Base-by-base conservation (phyloP, 2,329 filamentous ascomycete species). In the Penicillium sp. region DNA sequence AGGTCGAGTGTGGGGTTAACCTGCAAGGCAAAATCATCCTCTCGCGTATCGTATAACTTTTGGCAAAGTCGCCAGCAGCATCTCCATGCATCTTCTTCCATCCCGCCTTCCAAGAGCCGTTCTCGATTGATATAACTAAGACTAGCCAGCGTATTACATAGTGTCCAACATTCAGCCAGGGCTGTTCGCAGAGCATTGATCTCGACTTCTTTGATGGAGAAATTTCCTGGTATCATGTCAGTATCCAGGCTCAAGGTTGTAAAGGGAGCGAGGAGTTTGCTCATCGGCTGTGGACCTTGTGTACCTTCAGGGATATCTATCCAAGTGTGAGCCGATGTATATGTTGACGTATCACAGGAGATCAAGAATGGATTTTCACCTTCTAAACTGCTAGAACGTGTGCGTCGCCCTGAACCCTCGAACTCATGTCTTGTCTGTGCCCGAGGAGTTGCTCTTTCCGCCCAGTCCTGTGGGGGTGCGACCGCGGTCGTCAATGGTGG, bases 21-120 rank as follows among this genome's bases (percentile, higher is more conserved):
- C 57, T 88, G 86, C 29, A 84, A 83, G 50, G 86, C 83, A 29
- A 85, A 79, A 51, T 87, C 82, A 60, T 92, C 87, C 53, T 93
- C 86, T 49, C 87, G 83, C 61, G 88, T 90, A 58, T 92, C 85
- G 69, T 97, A 97, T 3, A 97, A 82, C 55, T 89, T 88, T 70
- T 96, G 90, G 69, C 92, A 97, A 23, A 97, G 79, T 65, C 88
- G 89, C 93, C 92, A 97, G 75, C 92, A 97, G 58, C 89, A 89
- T 72, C 89, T 91, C 93, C 92, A 97, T 0, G 92, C 92, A 65
- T 89, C 88, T 70, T 96, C 90, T 68, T 96, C 89, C 26, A 88
- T 84, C 62, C 91, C 88, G 1, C 88, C 87, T 12, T 86, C 86
- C 72, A 94, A 93, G 29, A 92, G 87, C 20, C 89, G 83, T 63